phyloP scores from a whole-genome alignment of 2,329 filamentous ascomycete species.

The Thielaviopsis musarum region DNA sequence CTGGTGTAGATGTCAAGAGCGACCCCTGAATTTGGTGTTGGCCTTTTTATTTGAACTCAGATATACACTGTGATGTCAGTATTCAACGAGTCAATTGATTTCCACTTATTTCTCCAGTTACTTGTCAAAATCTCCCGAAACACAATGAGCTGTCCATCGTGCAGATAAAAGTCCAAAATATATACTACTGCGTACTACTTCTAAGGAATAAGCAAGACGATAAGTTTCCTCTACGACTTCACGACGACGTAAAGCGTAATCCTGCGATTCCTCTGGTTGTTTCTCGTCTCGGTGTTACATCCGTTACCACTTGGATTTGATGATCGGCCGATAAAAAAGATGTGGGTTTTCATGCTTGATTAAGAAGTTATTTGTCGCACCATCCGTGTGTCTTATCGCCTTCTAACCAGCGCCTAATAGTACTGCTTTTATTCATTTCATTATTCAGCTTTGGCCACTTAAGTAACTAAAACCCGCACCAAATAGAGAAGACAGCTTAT shows the following conservation, averaged over 20 bases:
- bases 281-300: neutral
- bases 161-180: too few species aligned
- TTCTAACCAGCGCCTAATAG: neutral
- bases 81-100: neutral
- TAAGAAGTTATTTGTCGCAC: neutral
- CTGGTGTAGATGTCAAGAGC: neutral
- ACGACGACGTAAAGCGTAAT: neutral
- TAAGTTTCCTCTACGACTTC: too few species aligned
- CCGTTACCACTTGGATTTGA: neutral
- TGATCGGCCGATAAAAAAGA: neutral
- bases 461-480: neutral
- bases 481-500: too few species aligned
- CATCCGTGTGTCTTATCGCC: neutral
- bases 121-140: neutral
- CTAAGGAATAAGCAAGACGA: too few species aligned
- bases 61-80: too few species aligned
- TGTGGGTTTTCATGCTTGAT: neutral
- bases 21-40: neutral
- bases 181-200: too few species aligned
- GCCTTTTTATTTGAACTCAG: too few species aligned
- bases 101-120: neutral
- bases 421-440: neutral
- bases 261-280: neutral
- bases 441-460: neutral
- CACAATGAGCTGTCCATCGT: neutral